Evolutionary conservation across 176 grass and related monocot genomes (phyloP), one percentile per base, ranked within the genome.

Genomic region (Dendrocalamus sinicus): DNA sequence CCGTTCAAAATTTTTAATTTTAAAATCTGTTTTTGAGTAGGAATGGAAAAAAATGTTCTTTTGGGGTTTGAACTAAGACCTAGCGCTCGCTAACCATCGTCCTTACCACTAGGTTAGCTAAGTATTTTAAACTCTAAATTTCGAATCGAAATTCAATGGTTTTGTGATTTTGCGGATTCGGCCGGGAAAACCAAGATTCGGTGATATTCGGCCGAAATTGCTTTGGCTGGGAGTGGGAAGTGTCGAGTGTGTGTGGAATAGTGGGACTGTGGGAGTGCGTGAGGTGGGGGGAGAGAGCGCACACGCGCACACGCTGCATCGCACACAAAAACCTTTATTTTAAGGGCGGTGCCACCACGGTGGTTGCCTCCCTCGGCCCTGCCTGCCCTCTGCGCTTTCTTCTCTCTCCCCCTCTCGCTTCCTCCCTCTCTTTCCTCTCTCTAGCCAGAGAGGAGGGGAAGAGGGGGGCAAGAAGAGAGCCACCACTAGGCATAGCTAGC

Each of bases 321-420:
- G 73, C 69, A 85, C 79, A 58, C 72, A 7, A 3, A 78, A 63
- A 46, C 40, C 4, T 67, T 87, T 81, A 55, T 92, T 89, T 86
- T 73, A 89, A 86, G 78, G 11, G 50, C 16, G 67, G 73, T 46
- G 73, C 87, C 80, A 84, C 75, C 76, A 65, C 72, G 80, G 71
- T 75, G 77, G 89, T 91, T 75, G 62, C 45, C 80, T 35, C 60
- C 43, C 26, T 12, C n/a, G 37, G 26, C 70, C 57, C 54, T 4
- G 48, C 52, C 62, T 19, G 20, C 32, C 15, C 39, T 47, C 54
- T 44, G 23, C 70, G 81, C 81, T 72, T 62, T 75, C 69, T 64
- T 35, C 6, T 44, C 24, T 37, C 4, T 37, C 60, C 4, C 32
- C 3, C 75, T 23, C n/a, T 5, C 26, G 22, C 68, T 20, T 41